Percentiles rank a stretch among this genome's conserved stretches.
phyloP scores from a whole-genome alignment of 306 rosid species.

The Albizia julibrissin region DNA sequence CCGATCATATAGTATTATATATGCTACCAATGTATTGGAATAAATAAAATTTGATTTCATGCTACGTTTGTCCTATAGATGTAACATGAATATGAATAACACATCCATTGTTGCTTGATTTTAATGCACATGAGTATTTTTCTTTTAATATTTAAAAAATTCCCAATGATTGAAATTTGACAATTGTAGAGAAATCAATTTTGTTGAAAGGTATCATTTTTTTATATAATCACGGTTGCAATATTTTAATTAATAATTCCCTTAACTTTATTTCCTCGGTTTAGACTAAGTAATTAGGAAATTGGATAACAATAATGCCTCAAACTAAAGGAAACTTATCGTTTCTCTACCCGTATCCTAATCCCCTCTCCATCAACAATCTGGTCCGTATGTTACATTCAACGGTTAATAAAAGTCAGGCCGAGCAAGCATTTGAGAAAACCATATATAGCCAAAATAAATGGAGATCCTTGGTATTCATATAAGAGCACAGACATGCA shows the following conservation, averaged over 20 bases:
- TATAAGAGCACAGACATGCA: too few species aligned
- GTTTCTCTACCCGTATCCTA: too few species aligned
- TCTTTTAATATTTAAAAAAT: not conserved
- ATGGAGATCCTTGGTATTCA: too few species aligned
- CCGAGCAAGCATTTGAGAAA: too few species aligned
- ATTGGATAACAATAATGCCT: too few species aligned
- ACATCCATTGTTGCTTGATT: not conserved
- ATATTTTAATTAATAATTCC: too few species aligned
- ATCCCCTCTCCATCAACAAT: too few species aligned
- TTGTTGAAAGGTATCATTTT: not conserved
- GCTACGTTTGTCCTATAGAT: not conserved
- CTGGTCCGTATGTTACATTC: too few species aligned
- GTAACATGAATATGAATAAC: not conserved
- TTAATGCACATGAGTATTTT: not conserved
- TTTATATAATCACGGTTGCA: too few species aligned
- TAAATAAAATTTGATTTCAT: not conserved
- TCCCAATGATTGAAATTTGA: not conserved
- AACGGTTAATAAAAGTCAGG: too few species aligned
- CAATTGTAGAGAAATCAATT: not conserved
- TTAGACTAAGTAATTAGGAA: too few species aligned
- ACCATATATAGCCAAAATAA: too few species aligned
- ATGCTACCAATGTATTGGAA: not conserved
- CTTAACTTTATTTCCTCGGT: not conserved
- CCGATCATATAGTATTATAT: not conserved
- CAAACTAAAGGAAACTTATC: not conserved